Conservation (phyloP, 2,329 filamentous ascomycete species). For the Colletotrichum cereale region DNA sequence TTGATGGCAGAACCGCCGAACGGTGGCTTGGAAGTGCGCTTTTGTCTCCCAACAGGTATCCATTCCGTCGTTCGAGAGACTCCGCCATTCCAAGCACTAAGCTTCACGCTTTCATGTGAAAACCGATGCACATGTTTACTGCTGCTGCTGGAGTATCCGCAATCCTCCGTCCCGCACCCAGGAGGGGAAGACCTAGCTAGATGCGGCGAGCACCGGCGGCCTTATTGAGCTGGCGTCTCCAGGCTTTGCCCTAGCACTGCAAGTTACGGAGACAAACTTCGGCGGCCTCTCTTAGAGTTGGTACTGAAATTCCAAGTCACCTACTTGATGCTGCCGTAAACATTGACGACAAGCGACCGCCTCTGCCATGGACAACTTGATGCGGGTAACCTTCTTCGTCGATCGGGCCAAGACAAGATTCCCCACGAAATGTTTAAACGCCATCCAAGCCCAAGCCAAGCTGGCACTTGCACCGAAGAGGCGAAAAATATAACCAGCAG, state of each 20-base stretch:
- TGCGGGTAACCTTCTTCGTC: neutral
- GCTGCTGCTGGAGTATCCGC: too few species aligned
- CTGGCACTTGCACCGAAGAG: neutral
- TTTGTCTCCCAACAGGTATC: neutral
- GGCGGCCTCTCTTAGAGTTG: neutral
- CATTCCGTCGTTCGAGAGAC: neutral
- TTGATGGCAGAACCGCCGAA: neutral
- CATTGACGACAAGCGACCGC: neutral
- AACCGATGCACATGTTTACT: neutral
- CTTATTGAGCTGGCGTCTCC: conserved; percentile 1
- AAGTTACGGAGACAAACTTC: conserved; percentile 11
- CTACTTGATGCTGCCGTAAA: neutral
- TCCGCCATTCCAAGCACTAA: neutral
- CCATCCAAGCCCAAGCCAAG: neutral
- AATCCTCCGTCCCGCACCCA: neutral
- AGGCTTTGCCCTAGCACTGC: neutral
- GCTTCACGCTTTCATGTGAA: neutral
- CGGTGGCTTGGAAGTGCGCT: neutral
- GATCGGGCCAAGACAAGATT: neutral
- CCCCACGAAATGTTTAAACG: neutral
- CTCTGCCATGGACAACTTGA: neutral
- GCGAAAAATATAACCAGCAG: neutral
- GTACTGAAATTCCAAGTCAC: neutral
- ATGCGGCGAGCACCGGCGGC: conserved; percentile 13
- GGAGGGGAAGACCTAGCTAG: neutral